A percentile compares a stretch with the other conserved stretches of the same genome.
These are phyloP conservation scores for Ascochyta fabae DNA, from an alignment of 2,329 filamentous ascomycete genomes.

Conservation along the genomic window DNA sequence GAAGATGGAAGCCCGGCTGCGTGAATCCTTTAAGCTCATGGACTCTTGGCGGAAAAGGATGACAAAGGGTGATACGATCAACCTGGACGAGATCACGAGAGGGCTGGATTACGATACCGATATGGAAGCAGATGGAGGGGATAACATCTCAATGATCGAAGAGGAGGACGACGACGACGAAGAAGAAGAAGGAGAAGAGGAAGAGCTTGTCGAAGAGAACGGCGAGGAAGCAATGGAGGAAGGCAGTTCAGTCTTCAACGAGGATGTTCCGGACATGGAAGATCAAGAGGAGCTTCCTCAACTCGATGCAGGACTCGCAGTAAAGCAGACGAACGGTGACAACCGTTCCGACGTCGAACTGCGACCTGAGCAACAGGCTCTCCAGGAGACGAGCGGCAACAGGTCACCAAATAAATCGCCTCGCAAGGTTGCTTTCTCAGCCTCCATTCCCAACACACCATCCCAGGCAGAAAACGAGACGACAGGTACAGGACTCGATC, in stretches of 20 bases:
- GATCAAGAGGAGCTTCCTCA: slow-evolving; percentile 29
- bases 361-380: slow-evolving; percentile 37
- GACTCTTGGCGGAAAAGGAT: slow-evolving; percentile 89
- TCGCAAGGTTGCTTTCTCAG: slow-evolving; percentile 50
- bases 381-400: slow-evolving; percentile 47
- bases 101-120: slow-evolving; percentile 65
- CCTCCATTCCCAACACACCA: slow-evolving; percentile 44
- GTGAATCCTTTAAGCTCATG: slow-evolving; percentile 87
- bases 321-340: slow-evolving; percentile 29
- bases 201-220: slow-evolving; percentile 25
- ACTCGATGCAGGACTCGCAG: slow-evolving; percentile 29
- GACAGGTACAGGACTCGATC: slow-evolving; percentile 34
- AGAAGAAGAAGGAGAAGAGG: slow-evolving; percentile 23
- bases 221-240: slow-evolving; percentile 29
- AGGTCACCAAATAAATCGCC: slow-evolving; percentile 45
- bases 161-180: slow-evolving; percentile 21
- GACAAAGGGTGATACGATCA: slow-evolving; percentile 71
- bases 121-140: slow-evolving; percentile 42
- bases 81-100: slow-evolving; percentile 66
- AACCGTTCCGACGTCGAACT: slow-evolving; percentile 46
- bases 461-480: slow-evolving; percentile 43
- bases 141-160: slow-evolving; percentile 36
- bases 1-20: slow-evolving; percentile 90
- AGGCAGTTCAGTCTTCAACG: slow-evolving; percentile 40
- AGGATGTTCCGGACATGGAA: slow-evolving; percentile 35